phyloP scores from a whole-genome alignment of 352 stramenopile genomes.

The Pythium oligandrum region DNA sequence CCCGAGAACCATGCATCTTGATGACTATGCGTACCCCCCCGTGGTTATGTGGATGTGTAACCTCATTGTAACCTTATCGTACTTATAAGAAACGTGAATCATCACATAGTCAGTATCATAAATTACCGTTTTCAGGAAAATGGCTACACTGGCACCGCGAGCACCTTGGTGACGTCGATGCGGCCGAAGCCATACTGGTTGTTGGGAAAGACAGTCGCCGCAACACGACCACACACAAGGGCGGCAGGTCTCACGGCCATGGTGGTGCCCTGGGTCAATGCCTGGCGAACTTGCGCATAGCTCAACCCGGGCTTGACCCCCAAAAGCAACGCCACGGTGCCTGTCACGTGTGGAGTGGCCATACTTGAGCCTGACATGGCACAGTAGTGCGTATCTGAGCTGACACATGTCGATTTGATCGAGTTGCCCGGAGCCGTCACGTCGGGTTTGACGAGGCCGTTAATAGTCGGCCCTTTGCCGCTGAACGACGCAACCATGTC shows the following conservation, averaged over 20 bases:
- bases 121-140: too few species aligned
- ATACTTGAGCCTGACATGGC: constrained; percentile 65
- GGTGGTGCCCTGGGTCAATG: constrained; percentile 25
- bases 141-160: neutral
- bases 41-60: too few species aligned
- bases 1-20: too few species aligned
- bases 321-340: constrained; percentile 48
- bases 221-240: constrained; percentile 29
- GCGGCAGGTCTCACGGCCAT: constrained; percentile 23
- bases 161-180: constrained; percentile 13
- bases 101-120: too few species aligned
- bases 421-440: constrained; percentile 38
- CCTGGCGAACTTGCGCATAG: constrained; percentile 35
- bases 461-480: constrained; percentile 45
- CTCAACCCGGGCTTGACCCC: constrained; percentile 28
- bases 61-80: too few species aligned
- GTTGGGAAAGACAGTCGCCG: constrained; percentile 47
- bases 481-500: constrained; percentile 41
- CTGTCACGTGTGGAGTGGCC: constrained; percentile 55
- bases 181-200: constrained; percentile 19
- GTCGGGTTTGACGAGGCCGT: constrained; percentile 45
- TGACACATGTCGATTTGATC: constrained; percentile 48
- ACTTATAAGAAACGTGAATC: too few species aligned
- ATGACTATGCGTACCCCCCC: too few species aligned
- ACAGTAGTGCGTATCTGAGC: constrained; percentile 37